Conservation (phyloP, 2,329 filamentous ascomycete genomes). For the Fusarium sp. region DNA sequence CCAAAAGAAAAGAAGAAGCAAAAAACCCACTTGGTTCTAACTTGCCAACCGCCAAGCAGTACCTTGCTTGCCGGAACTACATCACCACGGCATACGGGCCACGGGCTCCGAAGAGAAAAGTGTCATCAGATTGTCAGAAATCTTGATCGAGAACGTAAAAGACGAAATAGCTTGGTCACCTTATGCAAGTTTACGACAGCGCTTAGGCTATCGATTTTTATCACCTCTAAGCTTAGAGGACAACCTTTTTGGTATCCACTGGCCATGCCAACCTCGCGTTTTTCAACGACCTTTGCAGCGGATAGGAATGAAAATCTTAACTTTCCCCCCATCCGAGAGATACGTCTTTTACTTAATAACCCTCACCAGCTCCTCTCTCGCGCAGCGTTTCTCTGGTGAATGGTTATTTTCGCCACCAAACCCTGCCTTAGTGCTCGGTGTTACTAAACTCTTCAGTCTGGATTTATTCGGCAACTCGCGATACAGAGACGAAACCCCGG, state of each 20-base stretch:
- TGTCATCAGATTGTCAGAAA: not conserved
- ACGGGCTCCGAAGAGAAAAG: not conserved
- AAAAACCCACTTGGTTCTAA: constrained; percentile 23
- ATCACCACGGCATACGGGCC: constrained; percentile 22
- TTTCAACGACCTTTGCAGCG: constrained; percentile 37
- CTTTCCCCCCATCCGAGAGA: constrained; percentile 27
- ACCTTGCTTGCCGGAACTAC: constrained; percentile 21
- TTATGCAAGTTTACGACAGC: not conserved
- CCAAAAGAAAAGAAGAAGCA: constrained; percentile 7
- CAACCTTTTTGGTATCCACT: not conserved
- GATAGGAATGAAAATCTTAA: constrained; percentile 25
- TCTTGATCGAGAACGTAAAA: not conserved
- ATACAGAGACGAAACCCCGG: not conserved
- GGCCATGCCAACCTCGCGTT: constrained; percentile 22
- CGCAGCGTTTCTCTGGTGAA: constrained; percentile 33
- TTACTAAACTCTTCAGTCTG: constrained; percentile 24
- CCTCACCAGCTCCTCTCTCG: constrained; percentile 19
- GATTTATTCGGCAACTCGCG: constrained; percentile 8
- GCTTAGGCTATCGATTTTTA: not conserved
- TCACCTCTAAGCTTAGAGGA: not conserved
- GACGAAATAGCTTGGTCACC: not conserved
- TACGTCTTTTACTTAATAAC: constrained; percentile 24
- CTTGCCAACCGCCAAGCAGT: constrained; percentile 30
- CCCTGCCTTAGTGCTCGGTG: constrained; percentile 25
- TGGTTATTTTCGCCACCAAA: constrained; percentile 6